These are phyloP conservation scores for Macadamia integrifolia DNA, from an alignment of 164 flowering plant species.

Conservation along the genomic window DNA sequence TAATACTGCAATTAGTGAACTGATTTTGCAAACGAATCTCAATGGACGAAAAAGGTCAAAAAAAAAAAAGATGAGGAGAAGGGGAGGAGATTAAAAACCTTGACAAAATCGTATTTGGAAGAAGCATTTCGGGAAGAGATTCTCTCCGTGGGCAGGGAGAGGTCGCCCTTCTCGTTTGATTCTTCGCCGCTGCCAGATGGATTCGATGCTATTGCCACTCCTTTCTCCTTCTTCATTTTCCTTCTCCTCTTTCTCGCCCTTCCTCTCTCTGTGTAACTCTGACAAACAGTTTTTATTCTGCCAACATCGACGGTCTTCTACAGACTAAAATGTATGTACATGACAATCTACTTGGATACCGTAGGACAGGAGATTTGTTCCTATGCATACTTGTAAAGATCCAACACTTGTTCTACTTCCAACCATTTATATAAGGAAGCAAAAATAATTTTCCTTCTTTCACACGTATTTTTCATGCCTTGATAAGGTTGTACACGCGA, in stretches of 20 bases:
- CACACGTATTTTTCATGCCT: too few relatives aligned
- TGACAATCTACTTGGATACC: too few relatives aligned
- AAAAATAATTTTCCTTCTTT: too few relatives aligned
- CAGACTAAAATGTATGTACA: too few relatives aligned
- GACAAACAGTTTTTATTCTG: too few relatives aligned
- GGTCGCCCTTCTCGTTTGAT: slow-evolving; percentile 10
- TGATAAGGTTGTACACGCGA: too few relatives aligned
- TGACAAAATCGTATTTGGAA: slow-evolving; percentile 96
- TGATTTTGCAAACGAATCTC: neutral
- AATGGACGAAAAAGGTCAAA: neutral
- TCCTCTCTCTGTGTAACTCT: neutral
- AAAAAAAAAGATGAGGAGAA: neutral
- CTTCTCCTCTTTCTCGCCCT: neutral
- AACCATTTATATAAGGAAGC: too few relatives aligned
- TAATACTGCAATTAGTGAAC: too few relatives aligned
- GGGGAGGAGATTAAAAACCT: slow-evolving; percentile 37
- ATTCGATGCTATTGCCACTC: slow-evolving; percentile 10
- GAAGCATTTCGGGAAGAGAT: slow-evolving; percentile 68
- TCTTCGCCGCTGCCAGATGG: slow-evolving; percentile 2
- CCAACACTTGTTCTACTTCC: too few relatives aligned
- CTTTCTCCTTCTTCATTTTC: slow-evolving; percentile 44
- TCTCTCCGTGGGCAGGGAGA: slow-evolving; percentile 25
- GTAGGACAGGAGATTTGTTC: too few relatives aligned
- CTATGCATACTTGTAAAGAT: too few relatives aligned
- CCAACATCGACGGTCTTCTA: too few relatives aligned